phyloP scores from a whole-genome alignment of 495 filamentous ascomycete genomes.

The Daldinia loculata region DNA sequence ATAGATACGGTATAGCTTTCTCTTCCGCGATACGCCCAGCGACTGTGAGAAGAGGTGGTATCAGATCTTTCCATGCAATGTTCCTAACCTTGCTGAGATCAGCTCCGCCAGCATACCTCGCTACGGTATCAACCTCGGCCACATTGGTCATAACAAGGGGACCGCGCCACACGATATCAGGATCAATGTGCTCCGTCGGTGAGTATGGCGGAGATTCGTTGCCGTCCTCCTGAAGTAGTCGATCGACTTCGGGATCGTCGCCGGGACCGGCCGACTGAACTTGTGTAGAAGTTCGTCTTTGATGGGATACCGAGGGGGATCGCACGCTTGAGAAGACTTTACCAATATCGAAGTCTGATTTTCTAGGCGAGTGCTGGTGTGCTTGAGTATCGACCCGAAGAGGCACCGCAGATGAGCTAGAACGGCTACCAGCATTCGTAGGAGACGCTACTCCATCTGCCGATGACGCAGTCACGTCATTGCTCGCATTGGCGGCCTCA shows the following conservation, averaged over 20 bases:
- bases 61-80: slow-evolving; percentile 73
- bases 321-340: slow-evolving; percentile 74
- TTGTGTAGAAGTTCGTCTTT: slow-evolving; percentile 57
- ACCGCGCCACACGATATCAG: slow-evolving; percentile 83
- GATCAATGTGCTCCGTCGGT: slow-evolving; percentile 70
- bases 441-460: slow-evolving; percentile 36
- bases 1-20: slow-evolving; percentile 88
- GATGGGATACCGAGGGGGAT: slow-evolving; percentile 61
- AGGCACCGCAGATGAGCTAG: slow-evolving; percentile 46
- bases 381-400: slow-evolving; percentile 58
- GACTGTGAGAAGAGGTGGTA: slow-evolving; percentile 73
- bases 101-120: slow-evolving; percentile 83
- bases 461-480: slow-evolving; percentile 44
- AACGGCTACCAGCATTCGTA: slow-evolving; percentile 32
- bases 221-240: slow-evolving; percentile 84
- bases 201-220: slow-evolving; percentile 87
- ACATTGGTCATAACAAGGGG: slow-evolving; percentile 78
- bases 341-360: slow-evolving; percentile 72
- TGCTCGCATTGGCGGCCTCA: slow-evolving; percentile 40
- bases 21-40: slow-evolving; percentile 84
- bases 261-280: slow-evolving; percentile 59
- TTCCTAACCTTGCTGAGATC: slow-evolving; percentile 67
- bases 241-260: slow-evolving; percentile 87
- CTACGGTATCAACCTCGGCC: slow-evolving; percentile 75
- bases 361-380: slow-evolving; percentile 55